Base-by-base conservation (phyloP, 2,329 filamentous ascomycete genomes). In the Plectosphaerella plurivora region DNA sequence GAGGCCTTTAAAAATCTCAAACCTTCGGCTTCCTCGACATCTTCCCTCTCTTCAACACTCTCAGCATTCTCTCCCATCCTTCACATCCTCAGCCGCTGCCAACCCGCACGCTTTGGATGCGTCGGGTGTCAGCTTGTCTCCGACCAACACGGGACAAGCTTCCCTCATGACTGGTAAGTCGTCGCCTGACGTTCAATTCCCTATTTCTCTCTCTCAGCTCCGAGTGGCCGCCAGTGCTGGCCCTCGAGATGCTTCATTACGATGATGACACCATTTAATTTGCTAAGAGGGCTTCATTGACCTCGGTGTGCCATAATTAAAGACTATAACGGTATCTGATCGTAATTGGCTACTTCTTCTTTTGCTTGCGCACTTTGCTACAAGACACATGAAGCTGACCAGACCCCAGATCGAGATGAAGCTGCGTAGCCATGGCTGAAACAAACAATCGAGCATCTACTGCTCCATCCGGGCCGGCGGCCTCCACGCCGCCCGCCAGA, bases 291-390 rank as follows among this genome's bases (percentile, higher is more conserved):
- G 69, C 74, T 78, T 78, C 76, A 77, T 69, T 77, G 75, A 66
- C 75, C 81, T 82, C 79, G 59, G 72, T 87, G 84, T 72, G 81
- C 74, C 78, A 75, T 75, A 79, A 79, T 65, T 83, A 86, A 87
- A 88, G 89, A 94, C 89, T 94, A 94, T 89, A 93, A 94, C 89
- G 89, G 89, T 94, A 94, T 94, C 89, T 94, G 89, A 94, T 81
- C 76, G 65, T 49, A 53, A 61, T 52, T 58, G 52, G 22, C 51
- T 49, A 48, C 55, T 56, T 59, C 60, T 51, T 50, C 51, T 51
- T 53, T 44, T 18, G 18, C 36, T 18, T 14, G 15, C 20, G 35
- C 20, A 9, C 37, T 28, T 51, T 7, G 33, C 35, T 24, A 33
- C 42, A 12, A 37, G 44, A 47, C 47, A 20, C 22, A 24, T 45